A percentile compares a stretch with the other conserved stretches of the same genome.
Conservation (phyloP, 2,329 filamentous ascomycete species). For the Fusarium dimerum region DNA sequence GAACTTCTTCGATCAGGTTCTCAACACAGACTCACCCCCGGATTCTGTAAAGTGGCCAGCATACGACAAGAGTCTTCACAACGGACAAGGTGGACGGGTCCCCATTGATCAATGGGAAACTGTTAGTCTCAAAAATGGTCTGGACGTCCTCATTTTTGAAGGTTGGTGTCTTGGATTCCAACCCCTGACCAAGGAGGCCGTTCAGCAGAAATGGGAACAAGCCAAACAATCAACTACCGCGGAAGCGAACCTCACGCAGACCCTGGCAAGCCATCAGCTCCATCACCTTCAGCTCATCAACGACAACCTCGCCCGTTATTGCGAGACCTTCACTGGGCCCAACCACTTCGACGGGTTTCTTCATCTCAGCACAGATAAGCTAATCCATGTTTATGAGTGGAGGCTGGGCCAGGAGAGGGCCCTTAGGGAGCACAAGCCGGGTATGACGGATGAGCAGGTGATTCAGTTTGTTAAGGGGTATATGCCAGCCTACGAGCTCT, state of each 20-base stretch:
- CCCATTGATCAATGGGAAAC: constrained; percentile 18
- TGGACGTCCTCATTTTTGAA: constrained; percentile 28
- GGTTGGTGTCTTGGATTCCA: constrained; percentile 28
- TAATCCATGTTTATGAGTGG: constrained; percentile 26
- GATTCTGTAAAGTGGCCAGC: constrained; percentile 19
- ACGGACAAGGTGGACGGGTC: constrained; percentile 21
- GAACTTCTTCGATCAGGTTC: constrained; percentile 14
- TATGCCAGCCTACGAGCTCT: constrained; percentile 28
- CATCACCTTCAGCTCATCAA: constrained; percentile 23
- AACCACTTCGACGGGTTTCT: constrained; percentile 21
- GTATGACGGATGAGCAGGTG: constrained; percentile 27
- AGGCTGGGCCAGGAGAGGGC: constrained; percentile 20
- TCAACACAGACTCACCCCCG: background rate
- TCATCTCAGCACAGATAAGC: constrained; percentile 25
- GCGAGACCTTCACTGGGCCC: constrained; percentile 17
- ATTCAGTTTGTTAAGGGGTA: constrained; percentile 26
- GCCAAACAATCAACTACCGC: constrained; percentile 1
- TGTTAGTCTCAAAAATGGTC: constrained; percentile 5
- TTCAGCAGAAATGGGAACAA: constrained; percentile 19
- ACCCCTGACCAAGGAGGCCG: constrained; percentile 9
- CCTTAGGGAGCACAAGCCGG: constrained; percentile 17
- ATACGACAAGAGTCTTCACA: constrained; percentile 26
- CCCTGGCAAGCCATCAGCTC: constrained; percentile 18
- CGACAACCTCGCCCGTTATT: constrained; percentile 23
- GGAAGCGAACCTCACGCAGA: constrained; percentile 1